A percentile compares a stretch with the other conserved stretches of the same genome.
phyloP scores from a whole-genome alignment of 2,329 filamentous ascomycete genomes.

The Aspergillus sp. region DNA sequence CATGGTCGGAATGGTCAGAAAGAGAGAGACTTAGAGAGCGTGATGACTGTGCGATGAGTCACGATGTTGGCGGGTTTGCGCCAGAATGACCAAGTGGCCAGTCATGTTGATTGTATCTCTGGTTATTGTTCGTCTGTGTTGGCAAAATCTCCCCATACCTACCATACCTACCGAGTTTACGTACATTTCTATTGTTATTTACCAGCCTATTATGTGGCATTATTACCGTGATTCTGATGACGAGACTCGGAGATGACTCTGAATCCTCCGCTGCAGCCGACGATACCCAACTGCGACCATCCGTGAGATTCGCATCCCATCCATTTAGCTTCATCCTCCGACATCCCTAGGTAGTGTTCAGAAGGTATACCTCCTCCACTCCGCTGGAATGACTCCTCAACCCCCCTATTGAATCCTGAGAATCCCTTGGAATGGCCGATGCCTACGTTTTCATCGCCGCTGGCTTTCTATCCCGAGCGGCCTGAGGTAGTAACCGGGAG shows the following conservation, averaged over 20 bases:
- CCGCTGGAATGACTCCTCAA: background rate
- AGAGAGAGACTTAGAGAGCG: background rate
- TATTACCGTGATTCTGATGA: background rate
- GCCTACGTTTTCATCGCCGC: conserved; percentile 7
- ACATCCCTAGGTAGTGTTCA: background rate
- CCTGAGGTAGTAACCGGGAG: conserved; percentile 1
- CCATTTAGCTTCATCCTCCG: background rate
- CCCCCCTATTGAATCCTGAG: background rate
- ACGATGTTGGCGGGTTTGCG: background rate
- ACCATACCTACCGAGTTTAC: too few relatives aligned
- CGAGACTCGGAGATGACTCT: background rate
- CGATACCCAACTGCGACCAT: conserved; percentile 16
- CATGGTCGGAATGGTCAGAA: too few relatives aligned
- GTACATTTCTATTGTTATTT: too few relatives aligned
- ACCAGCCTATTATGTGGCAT: background rate
- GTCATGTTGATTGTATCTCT: background rate
- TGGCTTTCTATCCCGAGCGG: conserved; percentile 2
- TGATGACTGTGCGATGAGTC: background rate
- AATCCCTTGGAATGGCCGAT: background rate
- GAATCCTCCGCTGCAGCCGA: conserved; percentile 14
- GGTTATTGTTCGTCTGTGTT: too few relatives aligned
- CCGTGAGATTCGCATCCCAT: background rate
- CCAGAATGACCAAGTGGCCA: background rate
- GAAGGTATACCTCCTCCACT: background rate
- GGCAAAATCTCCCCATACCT: too few relatives aligned